Base-by-base conservation (phyloP, 2,329 filamentous ascomycete species). In the Colletotrichum lentis region DNA sequence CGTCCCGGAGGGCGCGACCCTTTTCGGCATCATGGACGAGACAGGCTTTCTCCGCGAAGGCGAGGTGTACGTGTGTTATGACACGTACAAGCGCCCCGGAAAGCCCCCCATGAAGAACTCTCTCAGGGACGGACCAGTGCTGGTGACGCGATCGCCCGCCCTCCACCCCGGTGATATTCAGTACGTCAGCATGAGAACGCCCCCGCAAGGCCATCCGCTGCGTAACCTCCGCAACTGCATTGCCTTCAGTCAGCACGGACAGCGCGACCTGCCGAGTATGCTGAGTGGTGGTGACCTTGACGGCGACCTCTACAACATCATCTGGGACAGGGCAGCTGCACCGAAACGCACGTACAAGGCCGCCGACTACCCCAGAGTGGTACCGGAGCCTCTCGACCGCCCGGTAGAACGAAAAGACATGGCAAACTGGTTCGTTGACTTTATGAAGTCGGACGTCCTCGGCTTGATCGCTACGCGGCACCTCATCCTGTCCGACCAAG, bases 11-110 rank as follows among this genome's bases (percentile, higher is more conserved):
- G 93, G 91, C 0, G 85, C 90, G n/a, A 94, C 92, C 0, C 82
- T 96, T 0, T 94, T 93, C 72, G 93, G 93, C 0, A 84, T 96
- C 58, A 91, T 96, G 87, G 93, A 97, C 70, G 93, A 96, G 76
- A 93, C 91, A 0, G 87, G 86, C 0, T 86, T 84, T 43, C 81
- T 97, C 0, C 71, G 84, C 11, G 88, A 92, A 73, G 85, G 86
- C 1, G 82, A 96, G 70, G 85, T 95, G 0, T 94, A 89, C 72
- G 85, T 91, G 61, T 85, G 86, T 0, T 87, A 85, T 44, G 49
- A 67, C 27, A 52, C 44, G 10, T 46, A 59, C 18, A 55, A 50
- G 10, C 53, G 58, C 3, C 54, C 54, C 4, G 67, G 66, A 3
- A 59, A 49, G 18, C 3, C 16, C 12, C 18, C 8, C 10, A 35